These are phyloP conservation scores for Tripidium arundinaceum DNA, from an alignment of 202 grass and related monocot species.

Conservation along the genomic window DNA sequence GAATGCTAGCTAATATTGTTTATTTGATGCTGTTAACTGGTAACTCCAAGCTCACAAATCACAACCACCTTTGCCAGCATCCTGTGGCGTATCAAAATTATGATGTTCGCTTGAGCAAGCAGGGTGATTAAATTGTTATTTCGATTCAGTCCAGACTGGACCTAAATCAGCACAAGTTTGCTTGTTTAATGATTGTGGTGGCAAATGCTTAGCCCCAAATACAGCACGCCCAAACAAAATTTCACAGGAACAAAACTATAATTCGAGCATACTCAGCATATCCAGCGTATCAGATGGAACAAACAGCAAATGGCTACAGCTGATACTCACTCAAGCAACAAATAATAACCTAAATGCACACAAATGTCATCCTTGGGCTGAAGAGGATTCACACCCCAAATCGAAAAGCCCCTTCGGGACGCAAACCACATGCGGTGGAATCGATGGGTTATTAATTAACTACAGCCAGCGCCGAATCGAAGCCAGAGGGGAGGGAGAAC, in stretches of 20 bases:
- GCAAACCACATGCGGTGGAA: background rate
- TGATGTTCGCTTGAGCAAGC: background rate
- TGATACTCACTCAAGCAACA: background rate
- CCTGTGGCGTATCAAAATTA: background rate
- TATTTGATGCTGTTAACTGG: background rate
- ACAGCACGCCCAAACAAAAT: slow-evolving; percentile 8
- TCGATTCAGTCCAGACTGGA: background rate
- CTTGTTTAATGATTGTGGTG: background rate
- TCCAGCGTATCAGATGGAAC: no score
- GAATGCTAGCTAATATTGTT: background rate
- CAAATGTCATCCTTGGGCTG: background rate
- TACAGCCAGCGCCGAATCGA: background rate
- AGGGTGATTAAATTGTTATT: slow-evolving; percentile 6
- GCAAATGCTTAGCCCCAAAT: background rate
- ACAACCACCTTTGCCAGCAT: background rate
- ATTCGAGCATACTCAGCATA: no score
- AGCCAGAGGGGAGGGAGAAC: background rate
- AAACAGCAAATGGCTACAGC: no score
- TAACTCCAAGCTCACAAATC: background rate
- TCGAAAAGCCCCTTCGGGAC: background rate
- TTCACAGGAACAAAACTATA: background rate
- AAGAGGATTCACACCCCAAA: slow-evolving; percentile 16
- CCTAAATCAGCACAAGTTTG: background rate
- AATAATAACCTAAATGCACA: slow-evolving; percentile 10
- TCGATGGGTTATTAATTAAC: background rate